phyloP scores from a whole-genome alignment of 441 rosid genomes.

The Aquilaria agallochum region DNA sequence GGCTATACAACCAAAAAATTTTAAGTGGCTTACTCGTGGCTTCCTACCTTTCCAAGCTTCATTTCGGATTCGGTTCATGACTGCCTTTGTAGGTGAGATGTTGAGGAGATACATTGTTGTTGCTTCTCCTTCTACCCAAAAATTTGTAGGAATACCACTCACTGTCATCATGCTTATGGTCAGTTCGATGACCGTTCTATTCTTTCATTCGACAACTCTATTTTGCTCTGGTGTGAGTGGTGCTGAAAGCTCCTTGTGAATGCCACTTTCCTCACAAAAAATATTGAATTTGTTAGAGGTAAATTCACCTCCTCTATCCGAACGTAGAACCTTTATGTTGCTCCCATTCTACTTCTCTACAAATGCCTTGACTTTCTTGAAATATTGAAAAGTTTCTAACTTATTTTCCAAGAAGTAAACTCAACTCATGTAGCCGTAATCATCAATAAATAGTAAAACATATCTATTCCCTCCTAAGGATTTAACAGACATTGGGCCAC shows the following conservation, averaged over 20 bases:
- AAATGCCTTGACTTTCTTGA: neutral
- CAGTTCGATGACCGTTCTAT: neutral
- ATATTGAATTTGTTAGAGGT: neutral
- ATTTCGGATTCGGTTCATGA: neutral
- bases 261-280: slow-evolving; percentile 4
- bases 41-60: neutral
- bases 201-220: neutral
- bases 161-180: neutral
- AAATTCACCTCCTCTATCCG: neutral
- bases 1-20: neutral
- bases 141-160: neutral
- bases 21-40: neutral
- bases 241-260: neutral
- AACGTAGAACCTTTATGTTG: neutral
- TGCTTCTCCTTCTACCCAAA: neutral
- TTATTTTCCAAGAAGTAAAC: neutral
- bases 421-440: slow-evolving; percentile 7
- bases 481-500: neutral
- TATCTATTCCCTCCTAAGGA: neutral
- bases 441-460: neutral
- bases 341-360: neutral
- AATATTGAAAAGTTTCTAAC: neutral
- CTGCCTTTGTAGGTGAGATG: too few relatives aligned
- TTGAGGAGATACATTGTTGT: neutral
- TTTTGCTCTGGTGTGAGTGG: slow-evolving; percentile 6